phyloP scores from a whole-genome alignment of 805 yeast genomes.

The Candida nemodendra region DNA sequence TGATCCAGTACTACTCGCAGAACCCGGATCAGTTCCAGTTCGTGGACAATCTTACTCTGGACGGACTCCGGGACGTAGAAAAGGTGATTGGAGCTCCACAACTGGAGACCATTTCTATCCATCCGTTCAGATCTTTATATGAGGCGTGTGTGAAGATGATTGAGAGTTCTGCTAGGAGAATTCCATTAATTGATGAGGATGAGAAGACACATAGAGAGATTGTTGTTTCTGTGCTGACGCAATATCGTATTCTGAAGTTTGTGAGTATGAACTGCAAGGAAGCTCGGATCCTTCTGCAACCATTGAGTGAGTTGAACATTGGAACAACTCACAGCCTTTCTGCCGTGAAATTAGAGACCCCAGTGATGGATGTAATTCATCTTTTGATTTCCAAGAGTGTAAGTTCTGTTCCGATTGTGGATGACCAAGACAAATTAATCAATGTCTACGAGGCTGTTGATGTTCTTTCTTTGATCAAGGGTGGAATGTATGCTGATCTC shows the following conservation, averaged over 20 bases:
- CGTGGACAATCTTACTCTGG: constrained; percentile 80
- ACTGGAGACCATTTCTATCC: constrained; percentile 81
- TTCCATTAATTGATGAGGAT: constrained; percentile 92
- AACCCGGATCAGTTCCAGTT: constrained; percentile 84
- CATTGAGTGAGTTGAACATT: constrained; percentile 67
- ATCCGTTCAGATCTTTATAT: constrained; percentile 84
- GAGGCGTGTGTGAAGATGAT: constrained; percentile 94
- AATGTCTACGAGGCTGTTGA: constrained; percentile 97
- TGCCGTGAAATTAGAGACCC: constrained; percentile 85
- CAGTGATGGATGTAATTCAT: constrained; percentile 91
- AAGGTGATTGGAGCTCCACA: constrained; percentile 82
- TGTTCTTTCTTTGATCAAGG: constrained; percentile 86
- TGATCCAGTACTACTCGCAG: constrained; percentile 89
- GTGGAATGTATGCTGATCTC: constrained; percentile 89
- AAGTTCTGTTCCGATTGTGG: constrained; percentile 90
- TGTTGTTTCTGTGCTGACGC: constrained; percentile 92
- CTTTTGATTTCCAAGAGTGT: constrained; percentile 75
- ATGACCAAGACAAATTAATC: constrained; percentile 58
- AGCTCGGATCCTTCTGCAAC: constrained; percentile 76
- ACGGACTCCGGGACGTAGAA: constrained; percentile 84
- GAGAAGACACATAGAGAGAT: constrained; percentile 90
- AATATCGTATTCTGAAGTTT: constrained; percentile 91
- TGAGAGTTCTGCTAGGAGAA: constrained; percentile 83
- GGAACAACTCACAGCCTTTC: constrained; percentile 58
- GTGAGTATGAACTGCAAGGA: constrained; percentile 96